Evolutionary conservation across 148 eudicot species (phyloP).

Genomic region (Persicaria tinctoria): DNA sequence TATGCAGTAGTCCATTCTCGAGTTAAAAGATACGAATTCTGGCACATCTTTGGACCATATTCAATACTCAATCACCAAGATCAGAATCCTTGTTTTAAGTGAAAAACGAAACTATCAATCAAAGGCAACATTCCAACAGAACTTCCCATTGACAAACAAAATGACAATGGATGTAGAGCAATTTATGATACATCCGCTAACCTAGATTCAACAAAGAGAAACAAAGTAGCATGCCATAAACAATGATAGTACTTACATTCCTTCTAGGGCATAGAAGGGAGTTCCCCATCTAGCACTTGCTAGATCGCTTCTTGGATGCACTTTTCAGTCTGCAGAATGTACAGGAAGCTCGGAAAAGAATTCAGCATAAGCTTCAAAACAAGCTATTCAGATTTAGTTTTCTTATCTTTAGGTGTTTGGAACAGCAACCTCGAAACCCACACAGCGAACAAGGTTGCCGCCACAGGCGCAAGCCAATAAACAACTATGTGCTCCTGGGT

Average conservation of each 20-base stretch:
- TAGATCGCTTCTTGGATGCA: background rate
- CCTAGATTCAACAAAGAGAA: background rate
- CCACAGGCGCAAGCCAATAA: conserved; percentile 91
- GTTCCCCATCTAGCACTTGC: background rate
- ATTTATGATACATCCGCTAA: too few species aligned
- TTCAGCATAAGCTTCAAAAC: background rate
- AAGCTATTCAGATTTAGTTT: conserved; percentile 32
- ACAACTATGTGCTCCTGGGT: conserved; percentile 80
- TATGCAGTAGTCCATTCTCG: too few species aligned
- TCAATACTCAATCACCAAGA: too few species aligned
- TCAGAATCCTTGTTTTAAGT: background rate
- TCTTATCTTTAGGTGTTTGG: conserved; percentile 22
- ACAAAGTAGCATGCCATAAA: background rate
- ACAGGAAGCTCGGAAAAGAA: background rate
- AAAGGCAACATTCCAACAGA: too few species aligned
- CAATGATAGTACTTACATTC: conserved; percentile 1
- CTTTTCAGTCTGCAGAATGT: background rate
- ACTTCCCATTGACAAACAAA: too few species aligned
- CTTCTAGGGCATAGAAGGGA: background rate
- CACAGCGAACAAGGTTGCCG: conserved; percentile 65
- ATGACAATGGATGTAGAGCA: too few species aligned
- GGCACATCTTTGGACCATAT: too few species aligned
- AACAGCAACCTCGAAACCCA: conserved; percentile 52
- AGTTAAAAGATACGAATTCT: too few species aligned
- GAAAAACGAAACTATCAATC: background rate